Evolutionary conservation across 2,329 filamentous ascomycete genomes (phyloP).

Genomic region (Aspergillus intermedius): DNA sequence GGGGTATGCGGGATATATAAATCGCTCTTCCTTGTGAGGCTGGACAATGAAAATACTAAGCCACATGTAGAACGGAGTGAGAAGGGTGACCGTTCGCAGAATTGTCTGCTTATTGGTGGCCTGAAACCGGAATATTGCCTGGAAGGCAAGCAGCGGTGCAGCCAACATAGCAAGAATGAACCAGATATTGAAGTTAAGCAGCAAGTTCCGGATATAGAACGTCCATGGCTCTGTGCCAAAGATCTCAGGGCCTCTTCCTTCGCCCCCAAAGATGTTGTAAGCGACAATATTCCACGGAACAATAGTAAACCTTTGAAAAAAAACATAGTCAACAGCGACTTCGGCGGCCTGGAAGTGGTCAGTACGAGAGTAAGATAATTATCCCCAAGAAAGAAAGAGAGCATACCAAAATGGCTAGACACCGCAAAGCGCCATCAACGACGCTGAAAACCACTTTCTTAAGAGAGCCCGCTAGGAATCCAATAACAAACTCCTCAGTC

Average conservation of each 20-base stretch:
- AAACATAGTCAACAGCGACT: slow-evolving; percentile 67
- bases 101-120: slow-evolving; percentile 61
- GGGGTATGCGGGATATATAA: slow-evolving; percentile 97
- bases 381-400: not conserved
- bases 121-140: slow-evolving; percentile 59
- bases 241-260: slow-evolving; percentile 73
- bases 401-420: slow-evolving; percentile 63
- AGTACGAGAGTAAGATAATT: slow-evolving; percentile 11
- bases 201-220: slow-evolving; percentile 87
- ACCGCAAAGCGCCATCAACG: slow-evolving; percentile 60
- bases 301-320: slow-evolving; percentile 70
- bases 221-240: slow-evolving; percentile 97
- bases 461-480: slow-evolving; percentile 49
- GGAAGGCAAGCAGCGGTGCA: slow-evolving; percentile 67
- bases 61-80: slow-evolving; percentile 90
- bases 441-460: slow-evolving; percentile 57
- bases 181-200: slow-evolving; percentile 94
- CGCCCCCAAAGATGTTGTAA: slow-evolving; percentile 86
- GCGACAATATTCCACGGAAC: slow-evolving; percentile 89
- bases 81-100: slow-evolving; percentile 68
- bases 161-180: slow-evolving; percentile 71
- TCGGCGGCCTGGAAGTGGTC: slow-evolving; percentile 54
- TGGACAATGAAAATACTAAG: slow-evolving; percentile 83
- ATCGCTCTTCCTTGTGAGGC: slow-evolving; percentile 95
- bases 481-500: slow-evolving; percentile 63